phyloP scores from a whole-genome alignment of 1,139 yeast species.

The Debaryomyces singareniensis region DNA sequence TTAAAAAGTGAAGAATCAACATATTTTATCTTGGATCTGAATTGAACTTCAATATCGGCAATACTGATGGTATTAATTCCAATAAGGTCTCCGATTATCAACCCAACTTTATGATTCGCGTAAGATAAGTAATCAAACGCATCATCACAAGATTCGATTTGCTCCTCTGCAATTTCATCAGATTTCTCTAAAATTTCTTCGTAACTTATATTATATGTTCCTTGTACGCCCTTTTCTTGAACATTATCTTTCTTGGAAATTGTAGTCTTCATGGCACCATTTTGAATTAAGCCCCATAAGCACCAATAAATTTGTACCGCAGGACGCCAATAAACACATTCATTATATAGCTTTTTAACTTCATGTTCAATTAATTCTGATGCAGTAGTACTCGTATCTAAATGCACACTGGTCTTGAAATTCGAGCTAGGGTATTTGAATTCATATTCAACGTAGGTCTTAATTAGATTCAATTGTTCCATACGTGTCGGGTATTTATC shows the following conservation, averaged over 20 bases:
- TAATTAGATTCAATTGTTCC: constrained; percentile 65
- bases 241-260: constrained; percentile 8
- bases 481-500: constrained; percentile 58
- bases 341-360: constrained; percentile 54
- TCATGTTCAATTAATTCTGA: constrained; percentile 40
- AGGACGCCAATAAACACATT: constrained; percentile 74
- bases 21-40: constrained; percentile 25
- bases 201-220: constrained; percentile 34
- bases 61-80: constrained; percentile 49
- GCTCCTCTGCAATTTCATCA: constrained; percentile 23
- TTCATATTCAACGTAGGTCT: constrained; percentile 62
- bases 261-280: constrained; percentile 31
- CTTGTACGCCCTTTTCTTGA: constrained; percentile 26
- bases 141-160: constrained; percentile 47
- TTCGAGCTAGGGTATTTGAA: constrained; percentile 34
- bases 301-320: constrained; percentile 79
- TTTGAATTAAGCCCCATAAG: constrained; percentile 86
- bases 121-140: constrained; percentile 76
- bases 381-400: constrained; percentile 14
- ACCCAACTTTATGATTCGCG: constrained; percentile 64
- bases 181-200: constrained; percentile 16
- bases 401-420: constrained; percentile 17
- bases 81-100: constrained; percentile 71
- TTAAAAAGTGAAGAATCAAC: constrained; percentile 33
- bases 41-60: constrained; percentile 21